These are phyloP conservation scores for Mychonastes homosphaera DNA, from an alignment of 139 green algal species.

Conservation along the genomic window DNA sequence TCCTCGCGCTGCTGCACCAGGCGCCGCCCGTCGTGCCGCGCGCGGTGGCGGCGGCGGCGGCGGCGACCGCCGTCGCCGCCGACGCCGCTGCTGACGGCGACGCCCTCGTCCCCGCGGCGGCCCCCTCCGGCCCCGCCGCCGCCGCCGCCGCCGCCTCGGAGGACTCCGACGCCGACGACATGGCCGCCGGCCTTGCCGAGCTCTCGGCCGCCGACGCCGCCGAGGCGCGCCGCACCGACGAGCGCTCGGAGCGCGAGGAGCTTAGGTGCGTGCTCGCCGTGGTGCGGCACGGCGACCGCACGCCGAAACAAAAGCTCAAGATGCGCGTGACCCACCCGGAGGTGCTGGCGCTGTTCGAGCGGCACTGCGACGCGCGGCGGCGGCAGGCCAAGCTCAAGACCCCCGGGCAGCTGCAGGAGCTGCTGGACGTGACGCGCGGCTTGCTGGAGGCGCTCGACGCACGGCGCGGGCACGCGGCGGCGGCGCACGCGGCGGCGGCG, in stretches of 20 bases:
- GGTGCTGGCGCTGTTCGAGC: constrained; percentile 72
- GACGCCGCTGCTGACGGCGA: constrained; percentile 12
- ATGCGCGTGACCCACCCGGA: constrained; percentile 67
- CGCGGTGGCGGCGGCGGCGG: too few species aligned
- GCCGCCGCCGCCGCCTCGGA: too few species aligned
- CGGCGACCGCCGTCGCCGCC: too few species aligned
- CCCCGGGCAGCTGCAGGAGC: constrained; percentile 80
- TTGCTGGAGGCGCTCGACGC: constrained; percentile 41
- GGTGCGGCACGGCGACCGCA: constrained; percentile 82
- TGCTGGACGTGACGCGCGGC: constrained; percentile 70
- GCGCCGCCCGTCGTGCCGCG: too few species aligned
- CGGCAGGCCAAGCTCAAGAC: constrained; percentile 90
- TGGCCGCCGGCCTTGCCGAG: too few species aligned
- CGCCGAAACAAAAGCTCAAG: constrained; percentile 98
- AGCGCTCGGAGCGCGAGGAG: constrained; percentile 49
- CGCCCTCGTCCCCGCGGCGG: constrained; percentile 10
- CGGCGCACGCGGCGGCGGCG: not conserved
- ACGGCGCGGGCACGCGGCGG: not conserved
- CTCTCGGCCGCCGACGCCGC: constrained; percentile 18
- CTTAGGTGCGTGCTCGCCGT: constrained; percentile 86
- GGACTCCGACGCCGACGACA: too few species aligned
- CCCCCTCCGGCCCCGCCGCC: too few species aligned
- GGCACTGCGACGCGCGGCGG: constrained; percentile 70
- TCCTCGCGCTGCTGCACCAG: too few species aligned
- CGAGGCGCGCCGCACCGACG: constrained; percentile 26